A percentile compares a stretch with the other conserved stretches of the same genome.
phyloP scores from a whole-genome alignment of 345 rosid genomes.

The Melaleuca alternifolia region DNA sequence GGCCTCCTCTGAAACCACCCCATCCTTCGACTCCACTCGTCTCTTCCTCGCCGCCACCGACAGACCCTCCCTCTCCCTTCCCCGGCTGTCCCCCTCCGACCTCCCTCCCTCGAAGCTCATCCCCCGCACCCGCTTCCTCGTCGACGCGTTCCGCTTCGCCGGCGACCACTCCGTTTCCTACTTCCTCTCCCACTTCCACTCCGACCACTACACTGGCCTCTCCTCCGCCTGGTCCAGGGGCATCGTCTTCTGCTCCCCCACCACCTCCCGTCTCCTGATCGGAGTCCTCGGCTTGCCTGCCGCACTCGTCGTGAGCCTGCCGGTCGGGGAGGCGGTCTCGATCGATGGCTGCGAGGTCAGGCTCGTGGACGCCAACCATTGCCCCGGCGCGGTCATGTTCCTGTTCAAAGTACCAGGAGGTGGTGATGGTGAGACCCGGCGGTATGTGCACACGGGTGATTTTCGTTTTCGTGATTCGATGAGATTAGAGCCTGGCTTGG shows the following conservation, averaged over 20 bases:
- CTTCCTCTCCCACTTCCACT: constrained; percentile 92
- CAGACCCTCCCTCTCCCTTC: constrained; percentile 6
- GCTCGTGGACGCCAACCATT: constrained; percentile 72
- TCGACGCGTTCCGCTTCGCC: constrained; percentile 68
- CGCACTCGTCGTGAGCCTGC: constrained; percentile 41
- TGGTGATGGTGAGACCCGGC: constrained; percentile 12
- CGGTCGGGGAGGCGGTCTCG: constrained; percentile 18
- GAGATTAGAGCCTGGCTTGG: constrained; percentile 34
- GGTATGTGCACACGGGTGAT: constrained; percentile 85
- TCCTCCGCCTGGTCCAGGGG: constrained; percentile 69
- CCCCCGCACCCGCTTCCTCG: constrained; percentile 66
- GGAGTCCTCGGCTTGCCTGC: constrained; percentile 41
- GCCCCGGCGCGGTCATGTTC: constrained; percentile 89
- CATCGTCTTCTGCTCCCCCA: constrained; percentile 59
- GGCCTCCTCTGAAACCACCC: neutral
- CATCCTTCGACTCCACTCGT: constrained; percentile 33
- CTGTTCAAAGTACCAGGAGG: constrained; percentile 41
- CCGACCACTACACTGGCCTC: constrained; percentile 81
- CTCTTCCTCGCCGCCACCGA: constrained; percentile 36
- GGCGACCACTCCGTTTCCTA: constrained; percentile 32
- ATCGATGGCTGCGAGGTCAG: constrained; percentile 63
- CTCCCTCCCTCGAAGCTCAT: constrained; percentile 35
- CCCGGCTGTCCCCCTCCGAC: constrained; percentile 5
- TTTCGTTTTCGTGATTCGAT: constrained; percentile 52
- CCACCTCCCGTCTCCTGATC: constrained; percentile 52